Evolutionary conservation across 148 eudicot species (phyloP).

Genomic region (Spergularia marina): DNA sequence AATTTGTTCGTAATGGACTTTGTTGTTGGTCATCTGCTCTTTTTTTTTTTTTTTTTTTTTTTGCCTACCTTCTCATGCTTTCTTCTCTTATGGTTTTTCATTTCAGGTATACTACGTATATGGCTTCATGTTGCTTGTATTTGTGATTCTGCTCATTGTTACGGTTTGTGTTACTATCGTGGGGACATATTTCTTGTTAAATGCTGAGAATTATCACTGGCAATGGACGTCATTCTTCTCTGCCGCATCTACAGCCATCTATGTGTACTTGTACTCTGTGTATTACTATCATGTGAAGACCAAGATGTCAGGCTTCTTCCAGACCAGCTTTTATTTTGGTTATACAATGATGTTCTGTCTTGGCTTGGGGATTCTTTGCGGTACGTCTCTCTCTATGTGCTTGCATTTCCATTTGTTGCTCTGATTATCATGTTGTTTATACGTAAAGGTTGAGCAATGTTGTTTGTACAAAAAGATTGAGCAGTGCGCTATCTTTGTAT

Average conservation of each 20-base stretch:
- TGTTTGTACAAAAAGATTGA: neutral
- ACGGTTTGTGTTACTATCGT: slow-evolving; percentile 96
- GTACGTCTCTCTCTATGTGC: slow-evolving; percentile 40
- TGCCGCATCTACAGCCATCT: slow-evolving; percentile 81
- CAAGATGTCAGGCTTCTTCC: slow-evolving; percentile 95
- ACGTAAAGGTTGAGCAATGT: neutral
- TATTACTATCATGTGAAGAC: slow-evolving; percentile 93
- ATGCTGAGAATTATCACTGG: slow-evolving; percentile 99
- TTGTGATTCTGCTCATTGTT: slow-evolving; percentile 80
- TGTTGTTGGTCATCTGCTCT: no score
- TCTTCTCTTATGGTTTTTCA: slow-evolving; percentile 9
- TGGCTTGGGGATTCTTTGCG: slow-evolving; percentile 79
- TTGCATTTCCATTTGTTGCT: neutral
- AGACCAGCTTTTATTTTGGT: slow-evolving; percentile 96
- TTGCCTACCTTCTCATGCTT: slow-evolving; percentile 8
- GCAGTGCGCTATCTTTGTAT: neutral
- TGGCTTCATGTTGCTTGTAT: slow-evolving; percentile 93
- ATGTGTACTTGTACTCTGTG: slow-evolving; percentile 82
- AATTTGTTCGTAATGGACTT: no score
- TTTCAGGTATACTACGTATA: slow-evolving; percentile 92
- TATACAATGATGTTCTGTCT: slow-evolving; percentile 84
- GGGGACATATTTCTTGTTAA: slow-evolving; percentile 94
- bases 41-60: no score
- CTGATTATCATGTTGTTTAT: neutral
- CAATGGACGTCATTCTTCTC: slow-evolving; percentile 95